Base-by-base conservation (phyloP, 352 stramenopile species). In the Phytophthora tentaculata region DNA sequence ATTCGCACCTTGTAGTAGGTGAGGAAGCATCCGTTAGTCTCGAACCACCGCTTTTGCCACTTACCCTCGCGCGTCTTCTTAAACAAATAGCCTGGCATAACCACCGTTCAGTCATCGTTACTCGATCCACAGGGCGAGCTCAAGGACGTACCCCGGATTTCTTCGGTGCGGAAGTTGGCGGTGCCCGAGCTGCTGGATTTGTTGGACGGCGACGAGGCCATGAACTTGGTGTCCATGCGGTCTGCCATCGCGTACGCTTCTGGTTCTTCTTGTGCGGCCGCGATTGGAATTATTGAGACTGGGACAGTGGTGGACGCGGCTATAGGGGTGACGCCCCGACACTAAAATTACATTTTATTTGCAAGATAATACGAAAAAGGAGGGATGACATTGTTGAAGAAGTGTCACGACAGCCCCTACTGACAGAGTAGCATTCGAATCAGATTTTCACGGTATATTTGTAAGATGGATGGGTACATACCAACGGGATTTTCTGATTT, bases 21-120 rank as follows among this genome's bases (percentile, higher is more conserved):
- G 39, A 99, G 86, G 81, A 98, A 98, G 75, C 97, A 97, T 50
- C 97, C 97, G 71, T 99, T 98, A 9, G 94, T 99, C 83, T 99
- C 97, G 73, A 99, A 99, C 92, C 96, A 99, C 58, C 97, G 89
- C 78, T 98, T 98, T 74, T 99, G 97, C 97, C 97, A 98, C 72
- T 96, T 97, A 71, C 91, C 92, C 60, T 97, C 91, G 61, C 92
- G 89, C 55, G 93, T 97, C 69, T 97, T 97, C 77, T 98, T 98
- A 65, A 97, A 94, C 69, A 98, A 71, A 68, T 98, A 98, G 23
- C 92, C 91, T 14, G 28, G 28, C 53, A 49, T 59, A 61, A 51
- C 44, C 28, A 16, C 37, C 22, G 20, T 55, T 72, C 61, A 64
- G 43, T 54, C 22, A 9, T 2, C 37, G 29, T 29, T 26, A 35